Evolutionary conservation across 495 filamentous ascomycete species (phyloP), one percentile per base, ranked within the genome.

Genomic region (Clohesyomyces aquaticus): DNA sequence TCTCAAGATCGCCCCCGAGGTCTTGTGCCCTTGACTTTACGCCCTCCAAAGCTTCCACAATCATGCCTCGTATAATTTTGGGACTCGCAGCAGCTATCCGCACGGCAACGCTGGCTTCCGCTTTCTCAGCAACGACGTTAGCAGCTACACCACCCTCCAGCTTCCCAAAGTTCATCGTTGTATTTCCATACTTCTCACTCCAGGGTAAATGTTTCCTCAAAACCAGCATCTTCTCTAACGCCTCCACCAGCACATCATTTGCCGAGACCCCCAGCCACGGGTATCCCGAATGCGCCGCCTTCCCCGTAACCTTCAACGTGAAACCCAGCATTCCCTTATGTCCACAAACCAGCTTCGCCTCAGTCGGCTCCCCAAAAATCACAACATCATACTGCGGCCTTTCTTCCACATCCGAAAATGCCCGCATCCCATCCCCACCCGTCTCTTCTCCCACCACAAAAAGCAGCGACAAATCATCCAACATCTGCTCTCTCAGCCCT

Each of bases 281-380:
- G 69, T 98, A 98, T 11, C 93, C 93, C 8, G 85, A 89, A 75
- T 98, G 93, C 6, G 87, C 90, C 0, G 91, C 91, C 63, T 86
- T 88, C 28, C 93, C 93, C 47, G 81, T 78, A 0, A 88, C 88
- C 23, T 76, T 76, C 43, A 97, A 59, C 6, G 79, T 75, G 65
- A 91, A 86, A 10, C 76, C 76, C 2, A 89, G 70, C 67, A 87
- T 87, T 3, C 93, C 93, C 72, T 98, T 98, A 78, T 98, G 93
- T 0, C 93, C 93, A 35, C 88, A 83, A 0, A 91, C 91, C 26
- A 98, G 88, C 72, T 87, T 87, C 55, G 86, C 81, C 66, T 96
- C 90, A 0, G 93, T 98, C 11, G 93, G 93, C 71, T 98, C 93
- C 43, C 88, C 93, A 71, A 96, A 97, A 72, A 98, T 88, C 61